Percentiles rank a stretch among this genome's conserved stretches.
phyloP scores from a whole-genome alignment of 805 yeast genomes.

The Saturnispora galanensis region DNA sequence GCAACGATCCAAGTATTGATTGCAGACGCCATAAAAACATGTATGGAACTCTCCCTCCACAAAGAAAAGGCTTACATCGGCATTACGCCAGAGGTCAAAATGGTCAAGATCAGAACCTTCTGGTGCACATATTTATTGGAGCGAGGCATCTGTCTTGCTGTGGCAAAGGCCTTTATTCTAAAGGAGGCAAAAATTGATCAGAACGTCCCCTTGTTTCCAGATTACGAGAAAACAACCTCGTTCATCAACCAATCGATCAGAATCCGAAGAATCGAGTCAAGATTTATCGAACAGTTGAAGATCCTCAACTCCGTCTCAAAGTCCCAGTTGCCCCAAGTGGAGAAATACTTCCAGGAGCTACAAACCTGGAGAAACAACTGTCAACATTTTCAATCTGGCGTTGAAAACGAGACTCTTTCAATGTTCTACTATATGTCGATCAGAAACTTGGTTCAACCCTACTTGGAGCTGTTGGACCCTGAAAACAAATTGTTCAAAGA shows the following conservation, averaged over 20 bases:
- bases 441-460: conserved; percentile 53
- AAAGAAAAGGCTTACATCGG: conserved; percentile 28
- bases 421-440: conserved; percentile 53
- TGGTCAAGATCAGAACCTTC: conserved; percentile 43
- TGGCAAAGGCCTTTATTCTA: conserved; percentile 48
- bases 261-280: conserved; percentile 49
- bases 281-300: conserved; percentile 44
- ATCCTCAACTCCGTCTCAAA: conserved; percentile 25
- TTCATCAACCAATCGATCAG: conserved; percentile 50
- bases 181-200: conserved; percentile 39
- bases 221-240: conserved; percentile 25
- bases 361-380: conserved; percentile 48
- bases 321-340: conserved; percentile 40
- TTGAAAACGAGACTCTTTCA: conserved; percentile 50
- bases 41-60: conserved; percentile 30
- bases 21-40: conserved; percentile 40
- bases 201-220: conserved; percentile 40
- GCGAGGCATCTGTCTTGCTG: conserved; percentile 51
- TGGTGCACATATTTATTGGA: conserved; percentile 60
- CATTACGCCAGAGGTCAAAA: conserved; percentile 19
- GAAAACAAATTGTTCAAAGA: conserved; percentile 50
- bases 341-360: conserved; percentile 40
- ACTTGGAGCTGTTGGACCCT: conserved; percentile 50
- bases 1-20: conserved; percentile 43
- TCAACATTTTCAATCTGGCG: conserved; percentile 35